Base-by-base conservation (phyloP, 164 flowering plant genomes). In the Vitis amurensis region DNA sequence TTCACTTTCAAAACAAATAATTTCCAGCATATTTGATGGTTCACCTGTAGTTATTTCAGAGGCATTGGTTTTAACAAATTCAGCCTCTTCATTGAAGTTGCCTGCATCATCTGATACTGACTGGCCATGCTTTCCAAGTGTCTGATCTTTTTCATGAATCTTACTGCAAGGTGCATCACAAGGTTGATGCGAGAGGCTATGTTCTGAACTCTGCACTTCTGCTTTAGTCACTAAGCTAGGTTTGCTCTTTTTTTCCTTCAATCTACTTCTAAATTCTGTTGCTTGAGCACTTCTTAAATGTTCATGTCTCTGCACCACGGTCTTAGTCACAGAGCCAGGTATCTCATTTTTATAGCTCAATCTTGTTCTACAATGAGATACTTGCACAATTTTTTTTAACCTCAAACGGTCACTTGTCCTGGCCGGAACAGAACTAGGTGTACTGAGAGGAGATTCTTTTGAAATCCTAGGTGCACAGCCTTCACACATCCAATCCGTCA, bases 401-500 rank as follows among this genome's bases (percentile, higher is more conserved):
- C 27, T 72, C n/a, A 11, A 37, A 30, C 55, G 15, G 15, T 68
- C 64, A 57, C 64, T 59, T 56, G 52, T 67, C 44, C 61, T 50
- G n/a, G 23, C 49, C 31, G 63, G 71, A 9, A 51, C 48, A 61
- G 65, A 48, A 49, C 19, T 19, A 63, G 53, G 12, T 13, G 73
- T 61, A 0, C 56, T 29, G n/a, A 59, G 47, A n/a, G 69, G 49
- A 73, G 71, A 48, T 15, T 19, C 47, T 48, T 68, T 61, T 2
- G 60, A 50, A 61, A 37, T 50, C 65, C 64, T 73, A 47, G 74
- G 65, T 53, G 50, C 67, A 76, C 92, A 88, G 49, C 75, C 81
- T 58, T 67, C 78, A 73, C 92, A 88, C 50, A 63, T 57, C 89
- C 89, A 88, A 3, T 37, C 44, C 5, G 12, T 74, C 57, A 81